Conservation (phyloP, 805 yeast genomes). For the Schwanniomyces polymorphus region DNA sequence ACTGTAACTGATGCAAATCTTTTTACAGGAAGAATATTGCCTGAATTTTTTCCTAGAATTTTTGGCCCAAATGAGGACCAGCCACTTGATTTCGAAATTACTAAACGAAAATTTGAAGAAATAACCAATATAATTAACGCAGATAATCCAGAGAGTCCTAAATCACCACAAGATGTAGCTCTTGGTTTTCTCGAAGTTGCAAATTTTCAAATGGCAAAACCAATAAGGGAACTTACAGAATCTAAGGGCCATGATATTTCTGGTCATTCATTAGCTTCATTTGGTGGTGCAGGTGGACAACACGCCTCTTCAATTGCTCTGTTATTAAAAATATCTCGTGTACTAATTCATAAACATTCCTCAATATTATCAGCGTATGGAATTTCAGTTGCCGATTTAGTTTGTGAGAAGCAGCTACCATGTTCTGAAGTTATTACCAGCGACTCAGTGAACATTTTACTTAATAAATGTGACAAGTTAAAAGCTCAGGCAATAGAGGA, state of each 20-base stretch:
- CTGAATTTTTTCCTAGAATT: conserved; percentile 75
- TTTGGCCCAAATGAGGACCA: conserved; percentile 83
- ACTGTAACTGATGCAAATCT: conserved; percentile 86
- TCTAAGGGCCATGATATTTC: conserved; percentile 27
- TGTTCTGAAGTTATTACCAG: conserved; percentile 45
- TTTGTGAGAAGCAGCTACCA: conserved; percentile 35
- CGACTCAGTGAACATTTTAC: conserved; percentile 16
- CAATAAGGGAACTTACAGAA: conserved; percentile 34
- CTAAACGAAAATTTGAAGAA: conserved; percentile 50
- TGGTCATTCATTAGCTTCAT: conserved; percentile 30
- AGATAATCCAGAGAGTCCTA: conserved; percentile 41
- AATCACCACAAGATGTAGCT: conserved; percentile 32
- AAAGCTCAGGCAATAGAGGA: conserved; percentile 8
- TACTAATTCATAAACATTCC: conserved; percentile 33
- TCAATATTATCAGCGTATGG: conserved; percentile 35
- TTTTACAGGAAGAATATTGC: conserved; percentile 66
- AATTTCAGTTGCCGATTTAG: conserved; percentile 30
- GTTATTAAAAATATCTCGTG: conserved; percentile 25
- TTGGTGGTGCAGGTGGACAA: conserved; percentile 39
- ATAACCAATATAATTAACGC: conserved; percentile 42
- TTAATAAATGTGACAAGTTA: conserved; percentile 13
- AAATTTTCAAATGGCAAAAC: conserved; percentile 30
- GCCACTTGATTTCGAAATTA: conserved; percentile 40
- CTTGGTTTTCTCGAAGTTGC: conserved; percentile 32
- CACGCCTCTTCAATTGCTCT: conserved; percentile 22